phyloP scores from a whole-genome alignment of 2,329 filamentous ascomycete genomes.

The Thermothelomyces thermophilus region DNA sequence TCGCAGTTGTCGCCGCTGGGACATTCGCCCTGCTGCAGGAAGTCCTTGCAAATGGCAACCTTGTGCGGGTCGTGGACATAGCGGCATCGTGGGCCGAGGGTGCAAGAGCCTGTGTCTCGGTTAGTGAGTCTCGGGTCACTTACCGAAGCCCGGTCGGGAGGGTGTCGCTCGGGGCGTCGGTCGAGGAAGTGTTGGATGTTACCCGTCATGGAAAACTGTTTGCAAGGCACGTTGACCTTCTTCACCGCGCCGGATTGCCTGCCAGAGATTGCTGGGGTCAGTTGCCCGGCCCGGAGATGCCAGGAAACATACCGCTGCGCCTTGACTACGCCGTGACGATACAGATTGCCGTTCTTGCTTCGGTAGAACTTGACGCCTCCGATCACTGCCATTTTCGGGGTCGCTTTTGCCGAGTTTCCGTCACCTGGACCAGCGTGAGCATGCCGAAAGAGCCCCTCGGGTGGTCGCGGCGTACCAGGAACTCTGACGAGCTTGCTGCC shows the following conservation, averaged over 20 bases:
- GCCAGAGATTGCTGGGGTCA: conserved; percentile 32
- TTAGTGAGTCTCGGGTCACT: conserved; percentile 30
- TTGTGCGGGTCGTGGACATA: conserved; percentile 79
- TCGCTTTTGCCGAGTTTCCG: conserved; percentile 54
- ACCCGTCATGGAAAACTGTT: conserved; percentile 63
- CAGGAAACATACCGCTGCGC: conserved; percentile 61
- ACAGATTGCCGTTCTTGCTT: conserved; percentile 82
- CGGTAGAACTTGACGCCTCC: conserved; percentile 77
- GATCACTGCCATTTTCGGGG: conserved; percentile 66
- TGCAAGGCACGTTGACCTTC: conserved; percentile 70
- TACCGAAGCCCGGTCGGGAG: conserved; percentile 31
- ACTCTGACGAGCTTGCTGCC: conserved; percentile 77
- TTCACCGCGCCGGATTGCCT: conserved; percentile 50
- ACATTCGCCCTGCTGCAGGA: conserved; percentile 74
- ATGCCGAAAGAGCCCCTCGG: conserved; percentile 27
- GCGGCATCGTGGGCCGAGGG: conserved; percentile 71
- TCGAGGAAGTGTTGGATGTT: conserved; percentile 44
- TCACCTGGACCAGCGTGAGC: conserved; percentile 41
- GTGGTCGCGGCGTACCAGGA: conserved; percentile 50
- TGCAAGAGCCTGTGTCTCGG: conserved; percentile 65
- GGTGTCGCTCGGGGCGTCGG: conserved; percentile 27
- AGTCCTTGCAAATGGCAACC: conserved; percentile 85
- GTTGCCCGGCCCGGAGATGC: conserved; percentile 26
- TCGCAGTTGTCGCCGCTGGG: conserved; percentile 73
- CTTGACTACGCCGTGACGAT: conserved; percentile 68